A percentile compares a stretch with the other conserved stretches of the same genome.
phyloP scores from a whole-genome alignment of 306 rosid genomes.

The Styphnolobium japonicum region DNA sequence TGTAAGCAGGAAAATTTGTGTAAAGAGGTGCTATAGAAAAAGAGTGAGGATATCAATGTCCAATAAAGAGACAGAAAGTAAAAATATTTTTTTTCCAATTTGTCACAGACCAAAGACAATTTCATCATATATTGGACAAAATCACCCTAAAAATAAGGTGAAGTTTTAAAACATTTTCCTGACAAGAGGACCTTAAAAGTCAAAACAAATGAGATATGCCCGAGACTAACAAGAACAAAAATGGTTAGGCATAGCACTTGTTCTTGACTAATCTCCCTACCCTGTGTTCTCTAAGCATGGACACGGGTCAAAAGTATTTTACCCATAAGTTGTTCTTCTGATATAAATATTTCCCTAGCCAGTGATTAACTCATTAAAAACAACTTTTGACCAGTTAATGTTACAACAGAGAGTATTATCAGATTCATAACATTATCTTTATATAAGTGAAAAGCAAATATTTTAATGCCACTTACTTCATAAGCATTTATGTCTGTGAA shows the following conservation, averaged over 20 bases:
- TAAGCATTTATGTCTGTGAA: constrained; percentile 87
- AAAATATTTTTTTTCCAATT: neutral
- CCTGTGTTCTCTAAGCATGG: neutral
- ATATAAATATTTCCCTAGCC: neutral
- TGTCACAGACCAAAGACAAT: neutral
- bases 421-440: neutral
- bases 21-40: neutral
- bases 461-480: constrained; percentile 51
- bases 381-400: neutral
- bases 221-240: neutral
- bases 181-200: neutral
- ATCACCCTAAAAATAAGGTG: neutral
- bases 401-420: neutral
- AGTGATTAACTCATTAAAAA: neutral
- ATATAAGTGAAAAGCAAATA: neutral
- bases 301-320: neutral
- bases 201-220: neutral
- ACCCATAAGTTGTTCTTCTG: neutral
- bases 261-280: neutral
- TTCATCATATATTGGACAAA: neutral
- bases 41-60: neutral
- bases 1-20: neutral
- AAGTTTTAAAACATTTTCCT: neutral
- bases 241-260: neutral
- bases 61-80: neutral